These are phyloP conservation scores for Azolla pinnata DNA, from an alignment of 75 land plant species.

Conservation along the genomic window DNA sequence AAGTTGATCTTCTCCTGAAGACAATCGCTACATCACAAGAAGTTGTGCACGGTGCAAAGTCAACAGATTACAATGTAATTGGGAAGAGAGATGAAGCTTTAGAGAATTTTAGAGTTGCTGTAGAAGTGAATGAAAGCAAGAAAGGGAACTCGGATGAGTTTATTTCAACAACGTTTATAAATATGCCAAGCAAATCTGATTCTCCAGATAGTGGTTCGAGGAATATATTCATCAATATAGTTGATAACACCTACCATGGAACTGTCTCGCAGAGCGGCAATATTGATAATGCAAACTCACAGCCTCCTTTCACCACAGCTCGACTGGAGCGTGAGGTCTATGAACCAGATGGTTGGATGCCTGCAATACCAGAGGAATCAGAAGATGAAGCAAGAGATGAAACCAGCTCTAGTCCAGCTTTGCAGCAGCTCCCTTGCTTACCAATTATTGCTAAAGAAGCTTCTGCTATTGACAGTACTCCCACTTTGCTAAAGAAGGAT, in stretches of 20 bases:
- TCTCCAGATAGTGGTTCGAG: background rate
- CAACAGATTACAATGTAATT: background rate
- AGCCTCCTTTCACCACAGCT: background rate
- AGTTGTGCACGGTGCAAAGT: background rate
- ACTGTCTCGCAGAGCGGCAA: too few species aligned
- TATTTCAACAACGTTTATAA: background rate
- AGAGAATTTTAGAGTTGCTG: background rate
- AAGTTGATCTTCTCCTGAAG: conserved; percentile 21
- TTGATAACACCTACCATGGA: too few species aligned
- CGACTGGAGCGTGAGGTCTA: conserved; percentile 2
- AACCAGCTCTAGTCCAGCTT: conserved; percentile 3
- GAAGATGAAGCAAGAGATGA: conserved; percentile 29
- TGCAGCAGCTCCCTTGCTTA: background rate
- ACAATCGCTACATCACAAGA: background rate
- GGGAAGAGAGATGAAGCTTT: background rate
- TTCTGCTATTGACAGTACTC: too few species aligned
- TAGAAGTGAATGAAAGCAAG: background rate
- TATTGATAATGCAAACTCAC: background rate
- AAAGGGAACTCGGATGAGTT: background rate
- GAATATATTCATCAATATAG: background rate
- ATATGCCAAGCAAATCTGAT: background rate
- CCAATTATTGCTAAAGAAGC: background rate
- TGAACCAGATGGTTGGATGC: conserved; percentile 36
- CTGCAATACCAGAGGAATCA: conserved; percentile 63
- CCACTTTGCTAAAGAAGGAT: too few species aligned